phyloP scores from a whole-genome alignment of 1,284 basidiomycete genomes.

The Blastosporella zonata region DNA sequence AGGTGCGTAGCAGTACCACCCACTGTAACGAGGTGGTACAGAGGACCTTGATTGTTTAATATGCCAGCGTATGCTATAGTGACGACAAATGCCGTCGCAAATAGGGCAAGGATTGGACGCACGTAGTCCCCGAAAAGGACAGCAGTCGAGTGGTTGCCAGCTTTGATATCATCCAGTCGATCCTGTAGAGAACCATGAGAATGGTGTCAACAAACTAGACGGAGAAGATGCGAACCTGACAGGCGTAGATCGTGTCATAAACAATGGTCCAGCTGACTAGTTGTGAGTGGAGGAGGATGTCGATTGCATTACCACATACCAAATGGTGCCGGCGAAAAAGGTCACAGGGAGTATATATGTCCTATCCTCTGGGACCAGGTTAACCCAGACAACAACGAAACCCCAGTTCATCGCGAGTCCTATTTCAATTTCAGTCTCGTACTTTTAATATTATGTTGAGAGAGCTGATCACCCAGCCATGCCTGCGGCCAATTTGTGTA shows the following conservation, averaged over 20 bases:
- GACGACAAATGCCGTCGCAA: constrained; percentile 39
- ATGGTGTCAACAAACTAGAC: neutral
- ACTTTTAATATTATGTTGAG: neutral
- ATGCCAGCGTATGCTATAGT: constrained; percentile 21
- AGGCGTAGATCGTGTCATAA: constrained; percentile 60
- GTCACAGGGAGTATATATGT: constrained; percentile 9
- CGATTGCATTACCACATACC: neutral
- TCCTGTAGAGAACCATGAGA: constrained; percentile 25
- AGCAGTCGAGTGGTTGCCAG: constrained; percentile 55
- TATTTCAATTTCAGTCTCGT: neutral
- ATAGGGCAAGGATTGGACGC: constrained; percentile 40
- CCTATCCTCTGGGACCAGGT: constrained; percentile 27
- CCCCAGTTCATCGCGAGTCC: constrained; percentile 31
- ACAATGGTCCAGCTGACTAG: constrained; percentile 41
- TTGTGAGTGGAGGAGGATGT: neutral
- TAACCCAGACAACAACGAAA: constrained; percentile 29
- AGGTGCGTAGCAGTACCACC: constrained; percentile 40
- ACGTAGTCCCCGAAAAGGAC: constrained; percentile 47
- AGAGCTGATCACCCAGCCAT: constrained; percentile 40
- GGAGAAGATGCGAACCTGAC: constrained; percentile 29
- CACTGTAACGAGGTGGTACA: constrained; percentile 41
- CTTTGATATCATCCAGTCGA: constrained; percentile 47
- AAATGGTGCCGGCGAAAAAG: constrained; percentile 15
- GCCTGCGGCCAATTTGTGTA: constrained; percentile 70
- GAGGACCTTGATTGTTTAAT: constrained; percentile 20